phyloP scores from a whole-genome alignment of 306 rosid species.

The Purshia tridentata region DNA sequence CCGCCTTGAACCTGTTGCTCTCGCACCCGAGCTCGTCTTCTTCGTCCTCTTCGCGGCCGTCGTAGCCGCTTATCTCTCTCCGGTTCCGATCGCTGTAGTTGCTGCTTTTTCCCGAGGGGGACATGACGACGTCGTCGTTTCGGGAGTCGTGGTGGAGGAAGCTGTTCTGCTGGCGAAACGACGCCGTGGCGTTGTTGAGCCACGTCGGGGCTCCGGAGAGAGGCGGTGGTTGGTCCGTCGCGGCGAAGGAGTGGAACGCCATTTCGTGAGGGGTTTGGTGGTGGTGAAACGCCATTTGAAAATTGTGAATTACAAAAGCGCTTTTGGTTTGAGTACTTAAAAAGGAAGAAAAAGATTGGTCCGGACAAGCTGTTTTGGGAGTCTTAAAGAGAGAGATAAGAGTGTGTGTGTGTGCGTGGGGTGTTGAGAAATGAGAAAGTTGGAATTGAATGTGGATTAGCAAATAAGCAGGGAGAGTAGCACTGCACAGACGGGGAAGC shows the following conservation, averaged over 20 bases:
- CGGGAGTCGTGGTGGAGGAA: constrained; percentile 37
- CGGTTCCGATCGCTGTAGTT: constrained; percentile 33
- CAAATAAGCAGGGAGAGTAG: neutral
- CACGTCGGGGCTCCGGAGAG: constrained; percentile 43
- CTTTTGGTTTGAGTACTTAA: neutral
- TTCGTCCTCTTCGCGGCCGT: constrained; percentile 17
- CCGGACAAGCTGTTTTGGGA: neutral
- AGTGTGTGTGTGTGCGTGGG: neutral
- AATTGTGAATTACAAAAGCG: neutral
- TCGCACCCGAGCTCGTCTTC: constrained; percentile 28
- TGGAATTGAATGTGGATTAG: neutral
- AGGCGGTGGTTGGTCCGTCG: constrained; percentile 28
- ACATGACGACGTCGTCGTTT: constrained; percentile 25
- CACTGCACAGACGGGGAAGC: neutral
- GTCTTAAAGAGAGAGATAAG: neutral
- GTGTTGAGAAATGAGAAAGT: neutral
- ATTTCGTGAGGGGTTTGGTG: constrained; percentile 48
- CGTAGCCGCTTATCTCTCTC: constrained; percentile 12
- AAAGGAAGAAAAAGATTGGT: neutral
- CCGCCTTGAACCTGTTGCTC: constrained; percentile 54
- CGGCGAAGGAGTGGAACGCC: constrained; percentile 50
- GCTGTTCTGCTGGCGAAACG: constrained; percentile 49
- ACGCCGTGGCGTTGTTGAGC: constrained; percentile 45
- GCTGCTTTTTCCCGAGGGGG: constrained; percentile 25
- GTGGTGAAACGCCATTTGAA: constrained; percentile 61